Evolutionary conservation across 1,284 basidiomycete genomes (phyloP), one percentile per base, ranked within the genome.

Genomic region (Mycena sp.): DNA sequence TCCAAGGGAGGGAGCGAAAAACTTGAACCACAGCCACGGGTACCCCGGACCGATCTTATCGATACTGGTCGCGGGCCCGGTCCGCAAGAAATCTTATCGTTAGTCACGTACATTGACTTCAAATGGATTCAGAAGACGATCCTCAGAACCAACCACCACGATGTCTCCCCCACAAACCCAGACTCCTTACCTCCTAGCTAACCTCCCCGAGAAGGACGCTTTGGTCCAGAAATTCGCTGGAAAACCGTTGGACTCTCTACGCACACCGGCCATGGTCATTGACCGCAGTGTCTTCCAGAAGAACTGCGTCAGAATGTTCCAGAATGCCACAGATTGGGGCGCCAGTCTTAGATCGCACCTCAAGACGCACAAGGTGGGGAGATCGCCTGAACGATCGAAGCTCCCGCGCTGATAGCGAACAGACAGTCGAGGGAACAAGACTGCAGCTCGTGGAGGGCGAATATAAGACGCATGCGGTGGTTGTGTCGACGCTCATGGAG

Each of bases 401-500:
- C 16, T n/a, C 10, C 16, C 32, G 26, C 48, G 54, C 14, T 35
- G 32, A 9, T 61, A 29, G 30, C 6, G 3, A 4, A 44, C 23
- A 94, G 89, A 94, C 92, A 1, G 77, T 81, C 6, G 91, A 94
- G 73, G 93, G 93, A 19, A 85, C 88, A 6, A 80, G 80, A 63
- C 74, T 94, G 32, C 93, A 94, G 71, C 81, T 93, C 4, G 73
- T 81, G 55, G 87, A 90, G 2, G 76, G 75, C 30, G 80, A 78
- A 35, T 83, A 83, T 53, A 82, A 74, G 61, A 89, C 87, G 5
- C 74, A 81, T 61, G 86, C 88, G 6, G 83, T 93, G 40, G 83
- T 93, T 21, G 90, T 92, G 5, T 92, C 90, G n/a, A 94, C 92
- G 12, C 64, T 94, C 56, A 87, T 90, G 83, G 92, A 94, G 74